These are phyloP conservation scores for Botrytis porri DNA, from an alignment of 2,329 filamentous ascomycete species.

Conservation along the genomic window DNA sequence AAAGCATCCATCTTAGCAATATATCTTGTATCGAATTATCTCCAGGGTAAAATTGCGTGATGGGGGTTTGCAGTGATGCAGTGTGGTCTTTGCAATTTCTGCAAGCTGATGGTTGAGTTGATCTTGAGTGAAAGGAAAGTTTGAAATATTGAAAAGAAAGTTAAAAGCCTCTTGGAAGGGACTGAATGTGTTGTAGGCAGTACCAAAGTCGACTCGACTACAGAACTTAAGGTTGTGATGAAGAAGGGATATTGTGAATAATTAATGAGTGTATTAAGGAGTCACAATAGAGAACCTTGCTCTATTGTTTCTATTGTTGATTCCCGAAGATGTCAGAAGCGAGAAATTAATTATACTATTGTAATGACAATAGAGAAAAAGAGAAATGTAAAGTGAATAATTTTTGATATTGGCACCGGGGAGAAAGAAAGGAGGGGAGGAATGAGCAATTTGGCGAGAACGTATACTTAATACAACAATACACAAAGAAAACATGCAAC, in stretches of 20 bases:
- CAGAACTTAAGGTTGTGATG: not conserved
- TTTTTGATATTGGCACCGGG: not conserved
- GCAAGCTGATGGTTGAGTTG: constrained; percentile 10
- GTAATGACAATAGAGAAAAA: constrained; percentile 8
- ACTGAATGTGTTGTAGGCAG: not conserved
- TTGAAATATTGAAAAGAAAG: not conserved
- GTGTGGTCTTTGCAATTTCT: constrained; percentile 12
- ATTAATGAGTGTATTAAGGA: not conserved
- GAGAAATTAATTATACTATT: not conserved
- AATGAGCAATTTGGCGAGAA: not conserved
- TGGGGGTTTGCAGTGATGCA: constrained; percentile 2
- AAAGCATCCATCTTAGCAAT: constrained; percentile 37
- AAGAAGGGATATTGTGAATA: constrained; percentile 10
- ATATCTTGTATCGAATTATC: constrained; percentile 20
- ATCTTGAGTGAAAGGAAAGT: not conserved
- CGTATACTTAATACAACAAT: constrained; percentile 1
- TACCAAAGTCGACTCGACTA: constrained; percentile 18
- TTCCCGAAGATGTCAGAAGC: not conserved
- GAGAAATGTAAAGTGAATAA: constrained; percentile 6
- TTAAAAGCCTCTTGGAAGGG: not conserved
- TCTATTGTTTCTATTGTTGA: constrained; percentile 16
- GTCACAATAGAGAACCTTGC: constrained; percentile 17
- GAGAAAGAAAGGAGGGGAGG: not conserved
- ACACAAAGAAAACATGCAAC: not conserved
- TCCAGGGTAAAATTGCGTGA: not conserved